Percentiles rank a stretch among this genome's conserved stretches.
phyloP scores from a whole-genome alignment of 1,139 yeast species.

The Suhomyces coccinellae region DNA sequence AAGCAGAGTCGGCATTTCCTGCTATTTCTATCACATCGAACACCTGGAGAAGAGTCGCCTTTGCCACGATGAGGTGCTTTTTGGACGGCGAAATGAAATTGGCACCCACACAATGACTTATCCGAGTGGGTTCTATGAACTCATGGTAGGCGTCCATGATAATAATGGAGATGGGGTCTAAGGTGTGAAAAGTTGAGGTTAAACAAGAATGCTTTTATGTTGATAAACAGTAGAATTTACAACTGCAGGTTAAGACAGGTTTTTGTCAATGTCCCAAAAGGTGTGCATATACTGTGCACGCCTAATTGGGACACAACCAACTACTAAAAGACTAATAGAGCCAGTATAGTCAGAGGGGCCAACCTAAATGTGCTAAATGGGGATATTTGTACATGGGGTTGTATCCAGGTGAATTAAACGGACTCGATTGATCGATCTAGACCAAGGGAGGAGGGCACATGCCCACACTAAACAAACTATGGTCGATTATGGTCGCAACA shows the following conservation, averaged over 20 bases:
- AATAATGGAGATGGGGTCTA: neutral
- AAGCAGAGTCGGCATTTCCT: constrained; percentile 19
- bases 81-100: constrained; percentile 53
- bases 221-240: neutral
- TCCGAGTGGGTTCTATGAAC: constrained; percentile 76
- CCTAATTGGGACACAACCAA: too few species aligned
- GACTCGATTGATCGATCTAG: neutral
- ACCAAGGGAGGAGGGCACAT: constrained; percentile 4
- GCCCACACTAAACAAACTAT: neutral
- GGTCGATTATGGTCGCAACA: neutral
- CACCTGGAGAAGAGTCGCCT: constrained; percentile 71
- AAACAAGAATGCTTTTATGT: constrained; percentile 6
- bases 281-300: neutral
- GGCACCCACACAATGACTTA: constrained; percentile 62
- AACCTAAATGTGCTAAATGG: neutral
- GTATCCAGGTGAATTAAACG: neutral
- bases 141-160: constrained; percentile 82
- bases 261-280: neutral
- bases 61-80: constrained; percentile 65
- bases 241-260: constrained; percentile 15
- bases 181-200: neutral
- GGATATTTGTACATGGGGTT: neutral
- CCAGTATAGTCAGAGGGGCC: neutral
- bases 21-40: constrained; percentile 45
- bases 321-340: neutral